Base-by-base conservation (phyloP, 2,329 filamentous ascomycete genomes). In the Arthroderma sp. region DNA sequence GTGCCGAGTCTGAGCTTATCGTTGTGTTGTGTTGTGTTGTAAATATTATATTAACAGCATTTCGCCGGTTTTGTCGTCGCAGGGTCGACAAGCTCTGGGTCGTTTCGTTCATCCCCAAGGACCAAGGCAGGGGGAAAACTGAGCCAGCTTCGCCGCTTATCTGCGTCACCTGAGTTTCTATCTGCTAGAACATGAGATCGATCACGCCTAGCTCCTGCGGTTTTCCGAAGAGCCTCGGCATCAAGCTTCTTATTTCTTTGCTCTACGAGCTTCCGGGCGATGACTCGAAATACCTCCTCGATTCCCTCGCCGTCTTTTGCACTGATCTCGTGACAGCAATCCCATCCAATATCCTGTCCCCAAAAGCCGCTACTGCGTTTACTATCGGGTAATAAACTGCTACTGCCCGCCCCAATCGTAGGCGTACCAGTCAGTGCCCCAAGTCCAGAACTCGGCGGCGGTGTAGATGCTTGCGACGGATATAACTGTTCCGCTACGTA, bases 261-360 rank as follows among this genome's bases (percentile, higher is more conserved):
- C 67, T 95, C 89, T 4, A 81, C 79, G 11, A 82, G 65, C 66
- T 94, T 94, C 56, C 93, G 72, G 6, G 88, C 91, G 38, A 87
- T 83, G 28, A 94, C 85, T 1, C 89, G 76, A 56, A 96, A 96
- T 0, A 98, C 87, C 64, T 96, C 91, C 55, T 96, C 91, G 11
- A 98, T 88, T 11, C 89, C 89, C 69, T 95, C 88, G 46, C 88
- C 88, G 57, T 82, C 87, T 70, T 93, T 89, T 40, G 89, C 88
- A 54, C 81, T 88, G 58, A 98, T 89, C 68, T 98, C 91, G 63
- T 96, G 91, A 62, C 89, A 96, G 50, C 87, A 93, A 57, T 95
- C 88, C 88, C 89, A 96, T 43, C 88, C 87, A 4, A 87, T 80
- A 59, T 95, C 88, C 61, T 91, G 85, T 22, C 82, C 86, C 88